phyloP scores from a whole-genome alignment of 352 stramenopile species.

The Globisporangium paddicum region DNA sequence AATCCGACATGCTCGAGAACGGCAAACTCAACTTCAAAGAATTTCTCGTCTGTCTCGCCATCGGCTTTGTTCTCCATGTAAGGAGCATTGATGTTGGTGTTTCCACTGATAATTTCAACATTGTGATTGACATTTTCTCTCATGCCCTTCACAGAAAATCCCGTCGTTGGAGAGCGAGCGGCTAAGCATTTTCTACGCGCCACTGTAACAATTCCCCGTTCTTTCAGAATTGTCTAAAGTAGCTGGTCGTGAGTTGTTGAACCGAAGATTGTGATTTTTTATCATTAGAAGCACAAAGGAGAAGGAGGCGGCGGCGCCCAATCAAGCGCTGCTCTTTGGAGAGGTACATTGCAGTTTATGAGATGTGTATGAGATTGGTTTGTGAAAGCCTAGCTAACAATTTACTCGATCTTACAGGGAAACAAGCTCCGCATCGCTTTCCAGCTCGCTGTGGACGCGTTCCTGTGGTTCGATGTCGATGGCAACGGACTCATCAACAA shows the following conservation, averaged over 20 bases:
- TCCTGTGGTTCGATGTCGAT: conserved; percentile 83
- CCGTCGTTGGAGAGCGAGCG: conserved; percentile 61
- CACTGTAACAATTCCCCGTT: conserved; percentile 33
- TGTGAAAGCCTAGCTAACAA: background rate
- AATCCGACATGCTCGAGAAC: conserved; percentile 83
- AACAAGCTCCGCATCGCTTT: conserved; percentile 81
- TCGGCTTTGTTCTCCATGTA: conserved; percentile 85
- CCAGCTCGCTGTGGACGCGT: conserved; percentile 77
- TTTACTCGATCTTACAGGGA: conserved; percentile 23
- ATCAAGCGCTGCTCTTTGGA: conserved; percentile 58
- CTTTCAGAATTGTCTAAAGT: background rate
- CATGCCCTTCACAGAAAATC: conserved; percentile 45
- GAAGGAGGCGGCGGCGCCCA: conserved; percentile 2
- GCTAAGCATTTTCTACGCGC: conserved; percentile 80
- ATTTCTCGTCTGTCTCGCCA: conserved; percentile 84
- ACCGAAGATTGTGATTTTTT: too few relatives aligned
- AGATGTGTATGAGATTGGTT: background rate
- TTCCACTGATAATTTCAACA: background rate
- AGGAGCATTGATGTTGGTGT: conserved; percentile 1
- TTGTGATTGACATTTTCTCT: background rate
- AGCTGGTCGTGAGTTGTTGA: too few relatives aligned
- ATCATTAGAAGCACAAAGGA: background rate
- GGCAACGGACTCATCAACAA: conserved; percentile 73
- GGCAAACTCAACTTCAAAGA: conserved; percentile 83
- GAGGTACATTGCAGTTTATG: conserved; percentile 26